These are phyloP conservation scores for Aschersonia sp. DNA, from an alignment of 2,329 filamentous ascomycete species.

Conservation along the genomic window DNA sequence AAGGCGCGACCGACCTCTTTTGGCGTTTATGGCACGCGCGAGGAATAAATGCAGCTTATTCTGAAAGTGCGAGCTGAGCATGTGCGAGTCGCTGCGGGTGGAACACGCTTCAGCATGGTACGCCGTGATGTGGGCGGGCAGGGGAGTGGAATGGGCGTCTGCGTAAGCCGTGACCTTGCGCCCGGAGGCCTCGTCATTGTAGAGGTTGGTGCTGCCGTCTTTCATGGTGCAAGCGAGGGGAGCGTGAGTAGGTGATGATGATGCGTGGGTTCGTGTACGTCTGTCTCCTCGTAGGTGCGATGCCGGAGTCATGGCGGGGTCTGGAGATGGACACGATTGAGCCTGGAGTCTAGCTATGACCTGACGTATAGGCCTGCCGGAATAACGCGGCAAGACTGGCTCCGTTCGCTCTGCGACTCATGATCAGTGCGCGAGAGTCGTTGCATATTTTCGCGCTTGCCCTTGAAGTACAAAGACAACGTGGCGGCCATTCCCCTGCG, in stretches of 20 bases:
- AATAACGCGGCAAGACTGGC: too few species aligned
- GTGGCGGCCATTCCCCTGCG: too few species aligned
- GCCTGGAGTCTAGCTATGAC: too few species aligned
- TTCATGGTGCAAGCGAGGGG: conserved; percentile 18
- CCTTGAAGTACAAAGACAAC: too few species aligned
- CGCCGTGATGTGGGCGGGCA: conserved; percentile 25
- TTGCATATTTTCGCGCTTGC: too few species aligned
- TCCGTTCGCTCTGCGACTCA: too few species aligned
- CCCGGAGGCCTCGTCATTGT: conserved; percentile 25
- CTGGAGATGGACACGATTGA: too few species aligned
- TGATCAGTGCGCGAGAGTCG: too few species aligned
- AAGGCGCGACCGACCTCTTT: conserved; percentile 15
- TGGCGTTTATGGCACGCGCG: conserved; percentile 24
- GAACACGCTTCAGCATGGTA: conserved; percentile 21
- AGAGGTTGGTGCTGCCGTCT: conserved; percentile 21
- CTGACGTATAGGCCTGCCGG: too few species aligned
- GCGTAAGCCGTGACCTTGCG: conserved; percentile 27
- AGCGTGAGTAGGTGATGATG: not conserved
- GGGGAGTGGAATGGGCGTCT: conserved; percentile 22
- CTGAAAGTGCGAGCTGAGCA: conserved; percentile 27
- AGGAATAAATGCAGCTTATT: conserved; percentile 25
- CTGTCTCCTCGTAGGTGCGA: too few species aligned
- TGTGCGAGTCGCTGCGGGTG: conserved; percentile 15
- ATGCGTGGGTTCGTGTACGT: not conserved
- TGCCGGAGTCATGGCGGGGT: too few species aligned